A percentile compares a stretch with the other conserved stretches of the same genome.
phyloP scores from a whole-genome alignment of 805 yeast species.

The Sugiyamaella chiloensis region DNA sequence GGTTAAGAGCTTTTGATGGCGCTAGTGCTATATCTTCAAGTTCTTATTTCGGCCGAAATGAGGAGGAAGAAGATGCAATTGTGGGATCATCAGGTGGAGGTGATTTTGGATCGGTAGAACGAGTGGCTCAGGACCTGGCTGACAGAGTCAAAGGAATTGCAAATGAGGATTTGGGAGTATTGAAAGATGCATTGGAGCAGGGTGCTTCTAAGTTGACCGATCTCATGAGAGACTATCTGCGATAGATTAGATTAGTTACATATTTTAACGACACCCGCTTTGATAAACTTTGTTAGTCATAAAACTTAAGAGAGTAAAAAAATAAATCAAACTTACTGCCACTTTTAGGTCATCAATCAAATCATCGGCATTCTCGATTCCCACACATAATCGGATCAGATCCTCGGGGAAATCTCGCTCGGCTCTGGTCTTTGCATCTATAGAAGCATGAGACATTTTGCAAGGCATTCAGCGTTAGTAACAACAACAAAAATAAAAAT shows the following conservation, averaged over 20 bases:
- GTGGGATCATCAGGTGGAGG: slow-evolving; percentile 32
- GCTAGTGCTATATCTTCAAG: slow-evolving; percentile 91
- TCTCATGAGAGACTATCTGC: slow-evolving; percentile 80
- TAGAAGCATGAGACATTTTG: slow-evolving; percentile 95
- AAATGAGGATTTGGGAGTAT: slow-evolving; percentile 83
- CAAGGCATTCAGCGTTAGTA: slow-evolving; percentile 60
- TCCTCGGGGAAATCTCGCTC: slow-evolving; percentile 93
- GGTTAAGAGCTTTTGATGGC: slow-evolving; percentile 75
- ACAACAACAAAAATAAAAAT: background rate
- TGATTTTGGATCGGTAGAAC: slow-evolving; percentile 45
- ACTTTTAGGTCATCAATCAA: slow-evolving; percentile 73
- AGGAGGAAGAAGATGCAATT: slow-evolving; percentile 40
- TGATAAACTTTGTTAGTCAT: slow-evolving; percentile 10
- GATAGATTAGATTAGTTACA: slow-evolving; percentile 27
- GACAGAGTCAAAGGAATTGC: slow-evolving; percentile 68
- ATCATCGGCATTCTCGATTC: slow-evolving; percentile 81
- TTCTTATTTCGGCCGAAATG: slow-evolving; percentile 86
- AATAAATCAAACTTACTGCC: slow-evolving; percentile 46
- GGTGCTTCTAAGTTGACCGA: slow-evolving; percentile 90
- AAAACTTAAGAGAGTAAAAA: slow-evolving; percentile 1
- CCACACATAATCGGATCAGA: slow-evolving; percentile 82
- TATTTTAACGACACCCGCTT: slow-evolving; percentile 21
- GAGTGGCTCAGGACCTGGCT: slow-evolving; percentile 59
- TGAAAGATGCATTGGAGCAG: slow-evolving; percentile 88
- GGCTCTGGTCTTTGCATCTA: slow-evolving; percentile 79